A percentile compares a stretch with the other conserved stretches of the same genome.
Conservation (phyloP, 805 yeast genomes). For the Lachancea fermentati region DNA sequence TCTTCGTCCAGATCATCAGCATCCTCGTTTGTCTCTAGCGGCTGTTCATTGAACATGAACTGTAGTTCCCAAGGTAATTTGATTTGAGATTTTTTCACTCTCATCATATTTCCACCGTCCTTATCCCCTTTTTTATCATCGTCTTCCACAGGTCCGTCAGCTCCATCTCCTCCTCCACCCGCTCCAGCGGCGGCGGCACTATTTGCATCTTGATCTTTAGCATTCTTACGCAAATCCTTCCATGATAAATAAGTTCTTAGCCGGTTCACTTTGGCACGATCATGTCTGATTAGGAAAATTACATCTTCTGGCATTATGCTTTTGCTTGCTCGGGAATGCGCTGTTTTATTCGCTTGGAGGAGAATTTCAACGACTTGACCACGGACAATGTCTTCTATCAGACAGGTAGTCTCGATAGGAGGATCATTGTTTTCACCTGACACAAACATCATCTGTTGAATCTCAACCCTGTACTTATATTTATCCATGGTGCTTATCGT, state of each 20-base stretch:
- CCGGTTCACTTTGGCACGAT: conserved; percentile 88
- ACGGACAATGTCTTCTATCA: conserved; percentile 90
- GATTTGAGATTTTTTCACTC: conserved; percentile 69
- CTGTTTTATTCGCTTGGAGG: conserved; percentile 70
- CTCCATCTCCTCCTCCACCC: conserved; percentile 39
- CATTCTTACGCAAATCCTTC: conserved; percentile 92
- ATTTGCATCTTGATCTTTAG: conserved; percentile 60
- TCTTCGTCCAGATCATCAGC: conserved; percentile 75
- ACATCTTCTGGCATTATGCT: conserved; percentile 89
- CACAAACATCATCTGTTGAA: conserved; percentile 99
- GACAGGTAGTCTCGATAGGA: conserved; percentile 83
- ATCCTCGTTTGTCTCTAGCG: conserved; percentile 63
- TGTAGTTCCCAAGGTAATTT: conserved; percentile 93
- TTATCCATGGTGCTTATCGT: conserved; percentile 30
- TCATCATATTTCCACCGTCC: conserved; percentile 40
- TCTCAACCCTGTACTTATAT: conserved; percentile 82
- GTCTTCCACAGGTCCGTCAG: conserved; percentile 34
- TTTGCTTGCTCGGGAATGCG: conserved; percentile 73
- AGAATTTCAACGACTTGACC: conserved; percentile 90
- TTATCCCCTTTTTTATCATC: conserved; percentile 37
- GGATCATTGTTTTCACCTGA: conserved; percentile 94
- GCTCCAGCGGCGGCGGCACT: conserved; percentile 51
- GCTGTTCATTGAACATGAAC: conserved; percentile 89
- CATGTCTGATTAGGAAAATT: conserved; percentile 86
- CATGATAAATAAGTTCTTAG: conserved; percentile 87